Evolutionary conservation across 139 green algal genomes (phyloP), one percentile per base, ranked within the genome.

Genomic region (Nannochloris sp.): DNA sequence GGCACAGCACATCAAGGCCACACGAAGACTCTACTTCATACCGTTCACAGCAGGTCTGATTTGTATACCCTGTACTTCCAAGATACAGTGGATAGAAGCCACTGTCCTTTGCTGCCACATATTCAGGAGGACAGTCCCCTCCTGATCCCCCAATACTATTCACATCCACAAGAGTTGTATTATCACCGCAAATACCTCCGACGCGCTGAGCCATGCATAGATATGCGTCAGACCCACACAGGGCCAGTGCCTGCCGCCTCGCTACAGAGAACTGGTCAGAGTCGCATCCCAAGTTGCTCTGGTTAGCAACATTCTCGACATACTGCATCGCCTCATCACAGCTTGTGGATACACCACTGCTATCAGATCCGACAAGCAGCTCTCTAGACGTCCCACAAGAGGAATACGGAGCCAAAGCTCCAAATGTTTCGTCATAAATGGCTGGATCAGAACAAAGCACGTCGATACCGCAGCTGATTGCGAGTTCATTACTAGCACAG

Each of bases 281-380:
- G 16, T 53, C 46, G 6, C 46, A 53, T 20, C 46, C 33, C 33
- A 40, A 8, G 8, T 40, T 2, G 46, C 46, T 53, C 20, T 53
- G 46, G 17, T 53, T 23, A 20, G 46, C 16, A 10, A 53, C 46
- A 26, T 28, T 20, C 46, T 23, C 5, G 46, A 53, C 17, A 53
- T 28, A 53, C 20, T 20, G n/a, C n/a, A 53, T 53, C 46, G 46
- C 16, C 16, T 53, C 46, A 53, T 53, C 46, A 53, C 46, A 53
- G 46, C 8, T 53, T 11, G n/a, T 23, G 6, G 46, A 23, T 40
- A 8, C 33, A 23, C 46, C 16, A 53, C 46, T 53, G 46, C 12
- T 23, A 14, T 53, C 46, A 20, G n/a, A 53, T 28, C 46, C 46
- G 17, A 53, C 17, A 20, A 53, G n/a, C 12, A 53, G 17, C n/a